Evolutionary conservation across 768 basidiomycete species (phyloP).

Genomic region (Auricularia heimuer): DNA sequence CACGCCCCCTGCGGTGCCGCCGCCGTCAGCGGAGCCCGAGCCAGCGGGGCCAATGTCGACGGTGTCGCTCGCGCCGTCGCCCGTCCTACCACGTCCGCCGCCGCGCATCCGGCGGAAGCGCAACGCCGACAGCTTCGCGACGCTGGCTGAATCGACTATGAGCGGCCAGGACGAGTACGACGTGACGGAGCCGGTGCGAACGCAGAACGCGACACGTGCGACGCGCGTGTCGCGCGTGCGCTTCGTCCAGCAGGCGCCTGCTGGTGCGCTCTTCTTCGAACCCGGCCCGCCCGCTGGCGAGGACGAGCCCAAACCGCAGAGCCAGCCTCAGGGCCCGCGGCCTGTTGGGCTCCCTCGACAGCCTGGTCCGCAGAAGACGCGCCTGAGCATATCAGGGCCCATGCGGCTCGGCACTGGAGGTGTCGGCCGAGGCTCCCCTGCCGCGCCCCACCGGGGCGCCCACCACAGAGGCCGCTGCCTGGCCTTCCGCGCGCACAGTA

Average conservation of each 20-base stretch:
- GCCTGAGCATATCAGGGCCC: background rate
- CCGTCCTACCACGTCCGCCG: background rate
- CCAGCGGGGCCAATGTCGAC: background rate
- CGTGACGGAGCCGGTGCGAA: background rate
- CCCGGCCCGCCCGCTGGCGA: background rate
- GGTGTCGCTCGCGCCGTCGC: background rate
- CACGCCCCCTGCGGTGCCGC: background rate
- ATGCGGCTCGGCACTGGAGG: background rate
- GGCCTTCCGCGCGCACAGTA: background rate
- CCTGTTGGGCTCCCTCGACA: background rate
- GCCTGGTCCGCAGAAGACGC: background rate
- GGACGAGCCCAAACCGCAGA: background rate
- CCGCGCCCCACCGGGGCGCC: background rate
- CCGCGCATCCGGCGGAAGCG: background rate
- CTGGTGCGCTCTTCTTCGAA: background rate
- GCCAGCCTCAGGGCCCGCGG: background rate
- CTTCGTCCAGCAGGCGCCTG: background rate
- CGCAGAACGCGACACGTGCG: background rate
- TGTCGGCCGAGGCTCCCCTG: background rate
- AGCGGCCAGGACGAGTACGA: background rate
- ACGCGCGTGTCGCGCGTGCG: background rate
- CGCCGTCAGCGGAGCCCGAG: background rate
- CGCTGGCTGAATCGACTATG: background rate
- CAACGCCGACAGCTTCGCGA: background rate
- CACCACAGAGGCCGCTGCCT: background rate